Base-by-base conservation (phyloP, 306 rosid genomes). In the Vigna radiata region DNA sequence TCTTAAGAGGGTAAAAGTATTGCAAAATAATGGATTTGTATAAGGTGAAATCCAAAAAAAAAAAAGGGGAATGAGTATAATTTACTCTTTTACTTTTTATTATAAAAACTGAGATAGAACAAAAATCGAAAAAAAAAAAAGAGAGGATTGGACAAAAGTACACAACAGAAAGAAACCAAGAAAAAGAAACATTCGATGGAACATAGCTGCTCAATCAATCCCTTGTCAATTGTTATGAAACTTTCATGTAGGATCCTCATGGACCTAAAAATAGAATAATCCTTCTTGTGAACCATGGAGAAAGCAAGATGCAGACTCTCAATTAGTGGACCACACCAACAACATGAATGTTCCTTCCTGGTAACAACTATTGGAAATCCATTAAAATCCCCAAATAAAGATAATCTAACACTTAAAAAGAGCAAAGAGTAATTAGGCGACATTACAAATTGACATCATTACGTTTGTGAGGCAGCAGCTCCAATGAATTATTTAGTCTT, bases 141-240 rank as follows among this genome's bases (percentile, higher is more conserved):
- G 33, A 29, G 4, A 29, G 5, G 5, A 29, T 29, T 29, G 48
- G 43, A 33, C 25, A 59, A 37, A 59, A 29, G 61, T 9, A 55
- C 48, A 17, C 48, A 14, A 6, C 70, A 46, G 47, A 27, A 59
- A 73, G 33, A 15, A 63, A 63, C 25, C 52, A 27, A 10, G 50
- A 59, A 73, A 58, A 36, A n/a, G 16, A 3, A 27, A 27, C 13
- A 8, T 18, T 13, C 2, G 27, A 55, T 3, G 68, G 33, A 59
- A 60, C 8, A n/a, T 29, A 73, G 27, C 18, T 27, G 48, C 33
- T 17, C 46, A 74, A 44, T 46, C 70, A 74, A 44, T 46, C 70
- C 44, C 23, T 61, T 7, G 12, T 7, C 23, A 60, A 14, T 39
- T 17, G 25, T 52, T 52, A 4, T 52, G 58, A 52, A 21, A 52